Conservation (phyloP, 306 rosid species). For the Vachellia collinsii region DNA sequence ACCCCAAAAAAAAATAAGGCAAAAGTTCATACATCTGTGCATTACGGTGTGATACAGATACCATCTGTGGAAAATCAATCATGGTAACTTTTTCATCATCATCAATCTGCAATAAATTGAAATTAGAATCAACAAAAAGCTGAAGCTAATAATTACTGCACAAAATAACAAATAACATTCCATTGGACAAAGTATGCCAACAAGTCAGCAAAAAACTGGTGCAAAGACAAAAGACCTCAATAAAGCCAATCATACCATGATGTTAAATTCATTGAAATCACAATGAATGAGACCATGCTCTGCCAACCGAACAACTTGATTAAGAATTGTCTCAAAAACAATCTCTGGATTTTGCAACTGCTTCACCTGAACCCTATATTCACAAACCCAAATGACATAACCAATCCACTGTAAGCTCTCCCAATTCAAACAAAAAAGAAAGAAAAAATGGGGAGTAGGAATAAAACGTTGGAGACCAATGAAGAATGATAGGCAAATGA, state of each 20-base stretch:
- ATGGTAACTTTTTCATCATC: constrained; percentile 83
- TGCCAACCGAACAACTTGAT: constrained; percentile 76
- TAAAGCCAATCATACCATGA: constrained; percentile 66
- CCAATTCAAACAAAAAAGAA: background rate
- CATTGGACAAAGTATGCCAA: constrained; percentile 2
- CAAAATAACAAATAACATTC: constrained; percentile 10
- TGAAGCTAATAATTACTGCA: constrained; percentile 20
- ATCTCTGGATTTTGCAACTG: constrained; percentile 78
- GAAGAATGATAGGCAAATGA: background rate
- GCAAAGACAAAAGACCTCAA: constrained; percentile 16
- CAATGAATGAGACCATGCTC: constrained; percentile 97
- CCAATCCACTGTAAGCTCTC: background rate
- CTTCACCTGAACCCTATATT: constrained; percentile 85
- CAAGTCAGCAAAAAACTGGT: constrained; percentile 4
- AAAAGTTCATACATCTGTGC: constrained; percentile 78
- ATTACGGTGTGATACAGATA: constrained; percentile 84
- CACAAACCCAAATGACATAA: constrained; percentile 25
- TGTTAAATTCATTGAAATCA: constrained; percentile 92
- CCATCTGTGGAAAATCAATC: constrained; percentile 98
- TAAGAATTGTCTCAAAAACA: constrained; percentile 80
- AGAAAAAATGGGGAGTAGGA: background rate
- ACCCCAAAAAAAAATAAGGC: constrained; percentile 8
- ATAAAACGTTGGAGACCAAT: constrained; percentile 6
- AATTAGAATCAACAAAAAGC: constrained; percentile 20
- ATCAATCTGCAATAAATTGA: constrained; percentile 60